phyloP scores from a whole-genome alignment of 345 rosid species.

The Firmiana major region DNA sequence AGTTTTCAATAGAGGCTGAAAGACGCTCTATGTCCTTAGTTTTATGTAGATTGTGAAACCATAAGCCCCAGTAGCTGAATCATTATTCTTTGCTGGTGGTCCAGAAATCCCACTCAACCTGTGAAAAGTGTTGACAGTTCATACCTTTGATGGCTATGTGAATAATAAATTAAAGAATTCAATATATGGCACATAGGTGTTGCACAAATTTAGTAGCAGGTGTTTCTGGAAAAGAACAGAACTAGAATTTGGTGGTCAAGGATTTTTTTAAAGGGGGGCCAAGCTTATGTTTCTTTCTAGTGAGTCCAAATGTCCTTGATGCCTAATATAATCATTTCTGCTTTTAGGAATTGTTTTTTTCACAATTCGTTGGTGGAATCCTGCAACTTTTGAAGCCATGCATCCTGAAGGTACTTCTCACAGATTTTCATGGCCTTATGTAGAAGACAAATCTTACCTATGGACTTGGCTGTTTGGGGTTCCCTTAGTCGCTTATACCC shows the following conservation, averaged over 20 bases:
- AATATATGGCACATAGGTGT: not conserved
- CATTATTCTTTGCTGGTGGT: not conserved
- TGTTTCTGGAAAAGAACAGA: not conserved
- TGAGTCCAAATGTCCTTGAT: not conserved
- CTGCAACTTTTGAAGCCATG: slow-evolving; percentile 84
- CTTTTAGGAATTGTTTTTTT: slow-evolving; percentile 80
- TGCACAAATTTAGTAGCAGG: not conserved
- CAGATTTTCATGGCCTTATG: slow-evolving; percentile 83
- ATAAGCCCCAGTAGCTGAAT: not conserved
- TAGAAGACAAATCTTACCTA: slow-evolving; percentile 70
- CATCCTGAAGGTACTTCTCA: slow-evolving; percentile 68
- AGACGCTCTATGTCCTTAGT: not conserved
- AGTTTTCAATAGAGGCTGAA: not conserved
- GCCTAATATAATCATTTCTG: slow-evolving; percentile 19
- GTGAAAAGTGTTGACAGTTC: not conserved
- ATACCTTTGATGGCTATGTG: not conserved
- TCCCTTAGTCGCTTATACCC: slow-evolving; percentile 78
- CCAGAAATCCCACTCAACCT: not conserved
- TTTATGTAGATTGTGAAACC: not conserved
- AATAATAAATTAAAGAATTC: not conserved
- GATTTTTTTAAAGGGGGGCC: not conserved
- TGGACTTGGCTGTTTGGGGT: slow-evolving; percentile 82
- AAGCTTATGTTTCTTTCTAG: not conserved
- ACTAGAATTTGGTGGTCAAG: not conserved
- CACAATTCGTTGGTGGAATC: slow-evolving; percentile 99